Conservation (phyloP, 352 stramenopile genomes). For the Phytophthora foliorum region DNA sequence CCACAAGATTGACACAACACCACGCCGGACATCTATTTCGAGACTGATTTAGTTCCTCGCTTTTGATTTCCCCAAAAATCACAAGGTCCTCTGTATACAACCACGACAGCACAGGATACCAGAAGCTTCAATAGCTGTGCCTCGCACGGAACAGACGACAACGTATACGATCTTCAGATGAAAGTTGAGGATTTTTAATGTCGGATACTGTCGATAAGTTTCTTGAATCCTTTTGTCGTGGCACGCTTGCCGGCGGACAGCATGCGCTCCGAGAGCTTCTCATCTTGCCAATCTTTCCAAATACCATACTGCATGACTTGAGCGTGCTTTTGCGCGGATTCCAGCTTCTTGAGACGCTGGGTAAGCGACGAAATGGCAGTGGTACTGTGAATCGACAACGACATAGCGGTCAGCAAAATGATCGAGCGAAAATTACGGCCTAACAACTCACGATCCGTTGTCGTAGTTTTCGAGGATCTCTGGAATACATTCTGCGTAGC, state of each 20-base stretch:
- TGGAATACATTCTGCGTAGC: conserved; percentile 70
- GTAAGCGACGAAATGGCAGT: conserved; percentile 40
- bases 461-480: conserved; percentile 72
- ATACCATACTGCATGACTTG: conserved; percentile 87
- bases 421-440: no score
- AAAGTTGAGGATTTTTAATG: neutral
- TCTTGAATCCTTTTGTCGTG: conserved; percentile 56
- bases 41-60: no score
- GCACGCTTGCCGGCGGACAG: conserved; percentile 73
- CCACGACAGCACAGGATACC: no score
- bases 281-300: conserved; percentile 81
- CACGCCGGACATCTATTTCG: no score
- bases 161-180: neutral
- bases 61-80: no score
- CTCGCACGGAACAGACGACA: no score
- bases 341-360: conserved; percentile 58
- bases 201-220: conserved; percentile 49
- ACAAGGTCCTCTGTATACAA: no score
- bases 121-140: no score
- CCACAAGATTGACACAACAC: no score
- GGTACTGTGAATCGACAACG: conserved; percentile 14
- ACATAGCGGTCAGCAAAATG: conserved; percentile 4
- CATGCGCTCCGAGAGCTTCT: conserved; percentile 70
- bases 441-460: conserved; percentile 69
- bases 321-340: conserved; percentile 67